phyloP scores from a whole-genome alignment of 305 asterid species.

The Fraxinus sp. region DNA sequence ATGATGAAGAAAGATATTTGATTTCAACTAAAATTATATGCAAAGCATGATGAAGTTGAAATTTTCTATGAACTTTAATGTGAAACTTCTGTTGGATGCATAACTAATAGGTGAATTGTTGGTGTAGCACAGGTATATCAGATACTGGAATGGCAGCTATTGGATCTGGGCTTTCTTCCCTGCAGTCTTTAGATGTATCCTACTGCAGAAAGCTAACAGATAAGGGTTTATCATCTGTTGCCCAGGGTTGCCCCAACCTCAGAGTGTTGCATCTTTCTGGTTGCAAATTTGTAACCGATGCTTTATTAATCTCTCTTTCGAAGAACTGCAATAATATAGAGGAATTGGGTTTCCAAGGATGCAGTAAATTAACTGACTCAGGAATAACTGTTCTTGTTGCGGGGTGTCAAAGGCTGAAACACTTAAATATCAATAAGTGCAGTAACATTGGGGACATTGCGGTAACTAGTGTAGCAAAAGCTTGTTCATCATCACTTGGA shows the following conservation, averaged over 20 bases:
- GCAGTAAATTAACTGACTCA: constrained; percentile 39
- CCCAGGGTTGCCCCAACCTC: constrained; percentile 42
- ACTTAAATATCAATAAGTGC: constrained; percentile 48
- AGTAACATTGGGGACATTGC: constrained; percentile 44
- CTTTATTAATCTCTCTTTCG: constrained; percentile 20
- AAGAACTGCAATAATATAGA: constrained; percentile 36
- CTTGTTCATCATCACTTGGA: constrained; percentile 36
- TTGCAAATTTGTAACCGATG: constrained; percentile 46
- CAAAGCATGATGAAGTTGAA: background rate
- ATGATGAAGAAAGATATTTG: background rate
- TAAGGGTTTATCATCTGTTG: constrained; percentile 46
- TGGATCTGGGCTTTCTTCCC: constrained; percentile 38
- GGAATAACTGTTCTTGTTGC: constrained; percentile 41
- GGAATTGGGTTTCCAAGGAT: constrained; percentile 47
- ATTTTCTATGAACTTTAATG: background rate
- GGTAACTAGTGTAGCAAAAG: constrained; percentile 36
- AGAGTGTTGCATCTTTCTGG: constrained; percentile 44
- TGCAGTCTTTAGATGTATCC: constrained; percentile 51
- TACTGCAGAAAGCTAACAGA: constrained; percentile 49
- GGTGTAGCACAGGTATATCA: constrained; percentile 37
- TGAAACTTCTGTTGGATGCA: background rate
- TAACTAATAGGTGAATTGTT: background rate
- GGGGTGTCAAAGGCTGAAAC: constrained; percentile 42
- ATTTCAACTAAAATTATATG: background rate
- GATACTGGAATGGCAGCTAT: constrained; percentile 42